These are phyloP conservation scores for Pichia sp. DNA, from an alignment of 1,139 yeast genomes.

Conservation along the genomic window DNA sequence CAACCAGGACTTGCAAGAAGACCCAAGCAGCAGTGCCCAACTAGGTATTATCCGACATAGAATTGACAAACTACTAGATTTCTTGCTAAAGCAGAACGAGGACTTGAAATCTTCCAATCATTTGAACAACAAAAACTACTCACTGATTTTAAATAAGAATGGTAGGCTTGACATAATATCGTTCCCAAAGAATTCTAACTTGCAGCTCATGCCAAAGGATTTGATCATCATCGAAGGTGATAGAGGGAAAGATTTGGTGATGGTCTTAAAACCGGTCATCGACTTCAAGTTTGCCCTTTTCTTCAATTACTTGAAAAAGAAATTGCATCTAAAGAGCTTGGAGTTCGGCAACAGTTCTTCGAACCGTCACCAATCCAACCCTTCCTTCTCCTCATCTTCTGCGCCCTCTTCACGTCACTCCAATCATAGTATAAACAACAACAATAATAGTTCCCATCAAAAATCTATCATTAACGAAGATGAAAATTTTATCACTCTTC, in stretches of 20 bases:
- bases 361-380: constrained; percentile 37
- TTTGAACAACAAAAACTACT: constrained; percentile 29
- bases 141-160: constrained; percentile 51
- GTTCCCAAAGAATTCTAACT: constrained; percentile 46
- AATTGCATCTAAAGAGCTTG: constrained; percentile 74
- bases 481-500: constrained; percentile 35
- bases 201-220: constrained; percentile 63
- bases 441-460: constrained; percentile 23
- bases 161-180: constrained; percentile 50
- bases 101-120: constrained; percentile 31
- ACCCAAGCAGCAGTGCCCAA: neutral
- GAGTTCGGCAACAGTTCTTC: constrained; percentile 44
- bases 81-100: constrained; percentile 32
- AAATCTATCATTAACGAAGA: constrained; percentile 35
- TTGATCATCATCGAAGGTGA: constrained; percentile 95
- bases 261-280: constrained; percentile 63
- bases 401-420: constrained; percentile 19
- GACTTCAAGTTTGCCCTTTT: constrained; percentile 74
- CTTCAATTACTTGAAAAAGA: constrained; percentile 72
- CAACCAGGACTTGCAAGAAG: neutral
- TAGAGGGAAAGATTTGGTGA: constrained; percentile 87
- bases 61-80: constrained; percentile 37
- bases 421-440: constrained; percentile 22
- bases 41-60: constrained; percentile 36
- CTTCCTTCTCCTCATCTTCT: neutral